Base-by-base conservation (phyloP, 2,329 filamentous ascomycete species). In the Proliferodiscus dingleyae region DNA sequence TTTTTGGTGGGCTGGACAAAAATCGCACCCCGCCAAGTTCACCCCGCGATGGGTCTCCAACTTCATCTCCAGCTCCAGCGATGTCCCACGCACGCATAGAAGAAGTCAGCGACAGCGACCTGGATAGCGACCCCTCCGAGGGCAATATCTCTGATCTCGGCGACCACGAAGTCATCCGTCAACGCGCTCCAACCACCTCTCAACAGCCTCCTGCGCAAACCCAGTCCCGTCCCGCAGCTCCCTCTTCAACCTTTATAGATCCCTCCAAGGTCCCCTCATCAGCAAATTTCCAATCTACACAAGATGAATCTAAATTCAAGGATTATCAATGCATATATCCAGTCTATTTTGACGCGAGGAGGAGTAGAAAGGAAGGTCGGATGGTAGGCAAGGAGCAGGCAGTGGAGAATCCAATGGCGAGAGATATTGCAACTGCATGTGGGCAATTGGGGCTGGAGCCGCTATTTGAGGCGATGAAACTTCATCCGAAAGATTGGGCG, bases 401-500 rank as follows among this genome's bases (percentile, higher is more conserved):
- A 1, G 87, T 96, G 4, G 64, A 73, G 46, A 94, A 91, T 70
- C 93, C 93, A 22, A 77, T 98, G 33, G 93, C 93, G 6, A 80
- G 87, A 60, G 88, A 93, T 61, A 90, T 98, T 63, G 85, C 89
- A 36, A 84, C 87, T 63, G 91, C 90, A n/a, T 87, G 87, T 66
- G 81, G 83, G 33, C 69, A 75, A 37, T 75, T 95, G 49, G 78
- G 83, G 23, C 71, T 89, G 28, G 76, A 79, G 51, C 83, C 85
- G 34, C 81, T 93, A 6, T 85, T 96, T 65, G 93, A 98, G 70
- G 88, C 90, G 1, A 85, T 86, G 63, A 95, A 95, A 73, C 78
- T 82, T 50, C 93, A 98, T 68, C 93, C 93, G 5, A 91, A 93
- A 70, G 93, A 98, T 72, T 98, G 93, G 93, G 84, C 85, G 46